Percentiles rank a stretch among this genome's conserved stretches.
Evolutionary conservation across 257 asterid species (phyloP).

Genomic region (Fraxinus anomala): DNA sequence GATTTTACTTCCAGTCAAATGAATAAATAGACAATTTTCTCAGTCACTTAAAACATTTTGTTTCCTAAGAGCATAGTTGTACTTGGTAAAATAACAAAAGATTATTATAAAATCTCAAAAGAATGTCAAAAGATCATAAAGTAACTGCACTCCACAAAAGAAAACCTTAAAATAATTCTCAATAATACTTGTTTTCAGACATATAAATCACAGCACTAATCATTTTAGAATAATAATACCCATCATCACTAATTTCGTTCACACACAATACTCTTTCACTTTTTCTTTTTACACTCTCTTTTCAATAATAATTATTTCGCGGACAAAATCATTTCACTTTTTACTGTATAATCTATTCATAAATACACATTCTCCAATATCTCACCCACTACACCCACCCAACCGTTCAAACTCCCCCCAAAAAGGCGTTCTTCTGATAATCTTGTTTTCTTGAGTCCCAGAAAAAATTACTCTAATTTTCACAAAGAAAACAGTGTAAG

Average conservation of each 20-base stretch:
- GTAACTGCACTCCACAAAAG: conserved; percentile 34
- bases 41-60: too few species aligned
- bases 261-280: conserved; percentile 7
- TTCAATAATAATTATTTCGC: conserved; percentile 18
- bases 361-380: conserved; percentile 41
- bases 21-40: too few species aligned
- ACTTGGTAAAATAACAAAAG: conserved; percentile 17
- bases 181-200: conserved; percentile 20
- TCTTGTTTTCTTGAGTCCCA: conserved; percentile 22
- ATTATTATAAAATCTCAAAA: conserved; percentile 20
- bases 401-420: conserved; percentile 35
- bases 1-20: too few species aligned
- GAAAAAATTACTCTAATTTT: conserved; percentile 13
- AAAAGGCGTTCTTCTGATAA: conserved; percentile 39
- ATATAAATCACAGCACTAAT: conserved; percentile 63
- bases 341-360: conserved; percentile 33
- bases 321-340: conserved; percentile 54
- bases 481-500: conserved; percentile 1
- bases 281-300: conserved; percentile 15
- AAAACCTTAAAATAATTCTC: conserved; percentile 19
- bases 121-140: conserved; percentile 28
- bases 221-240: conserved; percentile 78
- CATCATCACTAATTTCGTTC: conserved; percentile 56
- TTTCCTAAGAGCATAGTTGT: background rate
- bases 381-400: conserved; percentile 17